phyloP scores from a whole-genome alignment of 78 protist species.

The Speleostelium caveatum region DNA sequence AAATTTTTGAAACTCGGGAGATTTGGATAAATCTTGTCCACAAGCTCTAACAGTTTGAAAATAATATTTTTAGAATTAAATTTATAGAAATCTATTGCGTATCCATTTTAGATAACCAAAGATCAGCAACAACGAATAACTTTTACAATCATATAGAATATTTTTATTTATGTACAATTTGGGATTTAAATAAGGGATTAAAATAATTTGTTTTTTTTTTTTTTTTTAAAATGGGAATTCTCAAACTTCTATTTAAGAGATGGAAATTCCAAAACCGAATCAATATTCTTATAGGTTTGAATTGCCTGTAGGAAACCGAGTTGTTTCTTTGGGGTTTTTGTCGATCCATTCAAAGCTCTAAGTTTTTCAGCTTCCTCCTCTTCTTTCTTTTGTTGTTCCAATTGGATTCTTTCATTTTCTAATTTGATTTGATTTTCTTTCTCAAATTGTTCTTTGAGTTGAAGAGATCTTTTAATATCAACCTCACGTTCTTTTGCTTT shows the following conservation, averaged over 20 bases:
- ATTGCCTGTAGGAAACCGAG: constrained; percentile 19
- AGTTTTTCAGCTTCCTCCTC: constrained; percentile 13
- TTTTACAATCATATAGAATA: too few species aligned
- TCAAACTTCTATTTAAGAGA: not conserved
- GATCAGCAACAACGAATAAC: too few species aligned
- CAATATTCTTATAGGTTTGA: constrained; percentile 33
- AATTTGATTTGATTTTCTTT: constrained; percentile 6
- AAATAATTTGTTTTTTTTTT: too few species aligned
- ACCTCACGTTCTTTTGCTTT: constrained; percentile 38
- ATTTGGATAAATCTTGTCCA: too few species aligned
- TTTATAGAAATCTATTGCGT: too few species aligned
- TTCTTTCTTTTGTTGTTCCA: constrained; percentile 27
- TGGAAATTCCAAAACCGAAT: constrained; percentile 11
- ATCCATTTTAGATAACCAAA: too few species aligned
- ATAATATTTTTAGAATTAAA: too few species aligned
- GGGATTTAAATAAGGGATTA: too few species aligned
- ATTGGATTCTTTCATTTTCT: constrained; percentile 13
- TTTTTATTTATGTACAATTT: too few species aligned
- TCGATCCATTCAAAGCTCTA: too few species aligned
- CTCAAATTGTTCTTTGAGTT: constrained; percentile 1
- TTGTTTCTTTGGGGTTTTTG: not conserved
- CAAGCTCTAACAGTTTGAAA: too few species aligned
- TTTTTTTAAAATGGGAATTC: not conserved
- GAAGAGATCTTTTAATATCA: constrained; percentile 40
- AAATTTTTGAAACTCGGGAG: too few species aligned